Evolutionary conservation across 2,329 filamentous ascomycete genomes (phyloP).

Genomic region (Leptographium flavum): DNA sequence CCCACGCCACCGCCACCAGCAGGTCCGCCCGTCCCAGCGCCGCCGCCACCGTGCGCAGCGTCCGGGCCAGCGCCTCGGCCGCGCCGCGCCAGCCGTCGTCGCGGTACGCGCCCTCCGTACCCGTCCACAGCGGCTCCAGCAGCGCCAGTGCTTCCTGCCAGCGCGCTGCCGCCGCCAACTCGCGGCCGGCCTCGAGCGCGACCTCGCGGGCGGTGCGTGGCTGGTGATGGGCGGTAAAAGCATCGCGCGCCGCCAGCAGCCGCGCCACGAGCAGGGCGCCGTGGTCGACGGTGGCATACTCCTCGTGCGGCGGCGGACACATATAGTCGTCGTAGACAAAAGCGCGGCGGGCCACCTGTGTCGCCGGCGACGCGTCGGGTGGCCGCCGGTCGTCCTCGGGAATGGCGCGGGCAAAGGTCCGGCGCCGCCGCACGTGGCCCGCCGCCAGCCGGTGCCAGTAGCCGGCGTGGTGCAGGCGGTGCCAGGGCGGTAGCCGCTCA

Average conservation of each 20-base stretch:
- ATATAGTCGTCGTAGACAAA: slow-evolving; percentile 53
- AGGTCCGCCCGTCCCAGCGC: slow-evolving; percentile 37
- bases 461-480: slow-evolving; percentile 49
- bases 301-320: slow-evolving; percentile 48
- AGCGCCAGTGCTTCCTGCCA: slow-evolving; percentile 41
- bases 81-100: slow-evolving; percentile 45
- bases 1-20: slow-evolving; percentile 50
- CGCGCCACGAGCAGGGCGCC: slow-evolving; percentile 38
- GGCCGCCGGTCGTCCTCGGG: slow-evolving; percentile 43
- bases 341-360: slow-evolving; percentile 31
- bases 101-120: slow-evolving; percentile 17
- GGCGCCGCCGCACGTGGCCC: slow-evolving; percentile 38
- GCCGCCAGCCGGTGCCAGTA: slow-evolving; percentile 53
- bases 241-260: slow-evolving; percentile 33
- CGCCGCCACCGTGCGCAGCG: slow-evolving; percentile 41
- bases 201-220: slow-evolving; percentile 39
- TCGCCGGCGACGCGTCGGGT: slow-evolving; percentile 32
- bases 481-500: slow-evolving; percentile 46
- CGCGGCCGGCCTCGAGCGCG: slow-evolving; percentile 40
- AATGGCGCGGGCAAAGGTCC: slow-evolving; percentile 38
- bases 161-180: slow-evolving; percentile 32
- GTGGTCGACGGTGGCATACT: slow-evolving; percentile 45
- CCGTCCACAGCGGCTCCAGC: slow-evolving; percentile 38
- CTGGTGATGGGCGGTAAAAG: slow-evolving; percentile 42
- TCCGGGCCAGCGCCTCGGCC: slow-evolving; percentile 46